Evolutionary conservation across 1,284 basidiomycete genomes (phyloP), one percentile per base, ranked within the genome.

Genomic region (Flammula alnicola): DNA sequence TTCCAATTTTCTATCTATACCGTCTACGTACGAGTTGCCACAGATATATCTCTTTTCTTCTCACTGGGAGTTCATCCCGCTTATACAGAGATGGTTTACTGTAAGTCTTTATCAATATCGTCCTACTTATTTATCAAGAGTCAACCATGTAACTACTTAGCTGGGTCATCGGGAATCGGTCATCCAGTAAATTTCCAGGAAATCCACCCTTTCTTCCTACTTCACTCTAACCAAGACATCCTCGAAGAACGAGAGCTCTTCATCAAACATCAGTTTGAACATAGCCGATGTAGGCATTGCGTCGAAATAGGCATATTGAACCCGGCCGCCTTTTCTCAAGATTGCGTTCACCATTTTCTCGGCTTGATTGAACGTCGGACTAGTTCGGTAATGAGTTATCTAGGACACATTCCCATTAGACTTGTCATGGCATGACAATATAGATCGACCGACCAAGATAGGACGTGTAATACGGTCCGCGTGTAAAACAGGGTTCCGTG

Each of bases 401-500:
- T 49, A 48, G 22, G 4, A 16, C 12, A 17, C 27, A 26, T 39
- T 44, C 20, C n/a, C 7, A 20, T 36, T 4, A 27, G 16, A 39
- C 10, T 19, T 35, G 16, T 12, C 20, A 8, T 33, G 20, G n/a
- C 22, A 22, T 35, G 25, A 35, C 19, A 35, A 14, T 12, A 27
- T 10, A 30, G 19, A 22, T 27, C 6, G 10, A 41, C 72, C 48
- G 43, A 84, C 75, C 60, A 84, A 63, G 14, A 84, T 61, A 2
- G 81, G 81, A 1, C 70, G 63, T 0, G 63, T 65, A 54, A 84
- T 82, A 11, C 67, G 67, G 20, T 74, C 68, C 0, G 77, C 77
- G 48, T 78, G 69, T 37, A 67, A 65, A 22, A 83, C 52, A 0
- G 83, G 80, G 10, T 74, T 77, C n/a, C 81, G 68, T 12, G 70